These are phyloP conservation scores for Trichomonas tenax DNA, from an alignment of 208 protist species.

Conservation along the genomic window DNA sequence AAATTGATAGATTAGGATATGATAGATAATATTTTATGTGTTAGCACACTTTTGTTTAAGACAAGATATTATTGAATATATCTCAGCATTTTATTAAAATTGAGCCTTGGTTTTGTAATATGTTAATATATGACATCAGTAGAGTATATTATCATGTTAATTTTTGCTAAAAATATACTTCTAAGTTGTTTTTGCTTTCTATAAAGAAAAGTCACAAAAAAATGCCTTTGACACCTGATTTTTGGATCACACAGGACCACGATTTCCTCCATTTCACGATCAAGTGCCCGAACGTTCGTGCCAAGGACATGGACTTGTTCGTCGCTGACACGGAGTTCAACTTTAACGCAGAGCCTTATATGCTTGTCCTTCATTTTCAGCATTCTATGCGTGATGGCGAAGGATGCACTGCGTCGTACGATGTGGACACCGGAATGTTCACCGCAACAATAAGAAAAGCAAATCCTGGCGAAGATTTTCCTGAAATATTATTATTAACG, in stretches of 20 bases:
- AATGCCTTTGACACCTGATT: constrained; percentile 12
- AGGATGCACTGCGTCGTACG: not conserved
- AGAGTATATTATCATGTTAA: no score
- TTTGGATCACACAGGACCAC: not conserved
- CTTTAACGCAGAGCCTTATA: not conserved
- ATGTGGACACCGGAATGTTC: not conserved
- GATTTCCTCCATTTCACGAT: not conserved
- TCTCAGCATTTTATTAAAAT: no score
- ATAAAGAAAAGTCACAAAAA: not conserved
- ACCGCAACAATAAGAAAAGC: not conserved
- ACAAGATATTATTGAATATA: no score
- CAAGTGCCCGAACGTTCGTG: not conserved
- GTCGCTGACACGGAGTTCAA: not conserved
- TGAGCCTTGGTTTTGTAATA: no score
- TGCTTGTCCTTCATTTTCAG: not conserved
- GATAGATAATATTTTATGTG: no score
- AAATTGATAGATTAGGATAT: no score
- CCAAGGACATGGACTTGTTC: not conserved
- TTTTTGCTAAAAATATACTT: no score
- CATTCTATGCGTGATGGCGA: not conserved
- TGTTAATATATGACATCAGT: no score
- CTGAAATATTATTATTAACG: not conserved
- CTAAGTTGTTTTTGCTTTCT: no score
- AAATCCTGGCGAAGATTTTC: constrained; percentile 5
- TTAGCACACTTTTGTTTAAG: no score